These are phyloP conservation scores for Pseudogymnoascus sp. DNA, from an alignment of 2,329 filamentous ascomycete species.

Conservation along the genomic window DNA sequence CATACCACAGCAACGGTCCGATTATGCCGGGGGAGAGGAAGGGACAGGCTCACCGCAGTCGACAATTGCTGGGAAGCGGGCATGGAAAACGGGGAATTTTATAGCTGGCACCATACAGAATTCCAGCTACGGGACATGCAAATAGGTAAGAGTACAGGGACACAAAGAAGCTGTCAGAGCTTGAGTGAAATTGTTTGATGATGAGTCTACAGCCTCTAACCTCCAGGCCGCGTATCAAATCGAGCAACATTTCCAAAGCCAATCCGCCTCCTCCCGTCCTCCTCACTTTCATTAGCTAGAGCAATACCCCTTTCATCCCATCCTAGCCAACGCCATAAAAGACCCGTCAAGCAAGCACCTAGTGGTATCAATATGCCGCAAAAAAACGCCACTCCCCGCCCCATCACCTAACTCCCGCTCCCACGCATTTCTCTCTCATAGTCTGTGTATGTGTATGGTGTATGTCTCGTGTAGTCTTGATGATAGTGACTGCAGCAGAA, in stretches of 20 bases:
- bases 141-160: not conserved
- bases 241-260: not conserved
- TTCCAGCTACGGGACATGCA: not conserved
- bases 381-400: not conserved
- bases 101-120: not conserved
- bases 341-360: not conserved
- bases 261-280: not conserved
- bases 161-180: not conserved
- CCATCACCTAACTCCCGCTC: not conserved
- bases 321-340: not conserved
- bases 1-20: not conserved
- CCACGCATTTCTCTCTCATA: not conserved
- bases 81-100: not conserved
- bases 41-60: no score
- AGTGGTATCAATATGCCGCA: constrained; percentile 2
- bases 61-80: not conserved
- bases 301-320: not conserved
- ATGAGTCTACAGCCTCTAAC: not conserved
- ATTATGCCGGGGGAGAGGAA: not conserved
- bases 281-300: not conserved
- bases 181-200: not conserved
- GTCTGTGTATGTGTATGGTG: constrained; percentile 4
- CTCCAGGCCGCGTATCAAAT: not conserved
- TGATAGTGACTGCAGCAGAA: not conserved
- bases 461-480: constrained; percentile 5